phyloP scores from a whole-genome alignment of 1,139 yeast species.

The Trichomonascaceae sp. region DNA sequence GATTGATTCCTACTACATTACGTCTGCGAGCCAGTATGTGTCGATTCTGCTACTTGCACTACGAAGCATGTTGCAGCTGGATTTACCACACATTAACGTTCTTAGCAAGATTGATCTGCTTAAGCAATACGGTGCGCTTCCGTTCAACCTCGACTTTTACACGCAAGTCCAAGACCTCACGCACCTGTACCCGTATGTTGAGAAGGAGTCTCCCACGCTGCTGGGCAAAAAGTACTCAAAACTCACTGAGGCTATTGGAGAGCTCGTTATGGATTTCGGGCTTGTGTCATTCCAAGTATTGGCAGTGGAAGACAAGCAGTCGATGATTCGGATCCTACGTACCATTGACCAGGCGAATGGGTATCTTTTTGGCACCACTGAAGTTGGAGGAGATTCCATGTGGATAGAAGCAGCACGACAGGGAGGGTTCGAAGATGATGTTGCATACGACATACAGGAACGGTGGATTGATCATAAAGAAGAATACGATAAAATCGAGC shows the following conservation, averaged over 20 bases:
- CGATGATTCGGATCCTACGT: slow-evolving; percentile 73
- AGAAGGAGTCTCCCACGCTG: slow-evolving; percentile 50
- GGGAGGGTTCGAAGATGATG: slow-evolving; percentile 40
- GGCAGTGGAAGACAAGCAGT: slow-evolving; percentile 78
- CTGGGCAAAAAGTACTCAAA: slow-evolving; percentile 52
- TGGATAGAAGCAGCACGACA: slow-evolving; percentile 95
- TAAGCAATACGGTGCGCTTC: slow-evolving; percentile 46
- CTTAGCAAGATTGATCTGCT: slow-evolving; percentile 81
- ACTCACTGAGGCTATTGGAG: slow-evolving; percentile 69
- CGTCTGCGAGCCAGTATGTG: slow-evolving; percentile 84
- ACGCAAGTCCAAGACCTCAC: slow-evolving; percentile 82
- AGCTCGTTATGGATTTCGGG: slow-evolving; percentile 75
- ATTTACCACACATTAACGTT: slow-evolving; percentile 86
- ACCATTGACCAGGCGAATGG: slow-evolving; percentile 87
- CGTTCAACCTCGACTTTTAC: slow-evolving; percentile 67
- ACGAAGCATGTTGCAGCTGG: slow-evolving; percentile 85
- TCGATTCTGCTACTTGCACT: slow-evolving; percentile 69
- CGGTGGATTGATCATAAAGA: slow-evolving; percentile 88
- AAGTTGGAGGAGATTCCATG: slow-evolving; percentile 86
- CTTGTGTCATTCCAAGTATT: slow-evolving; percentile 81
- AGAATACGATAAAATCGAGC: slow-evolving; percentile 46
- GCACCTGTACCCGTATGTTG: slow-evolving; percentile 54
- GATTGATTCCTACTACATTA: slow-evolving; percentile 73
- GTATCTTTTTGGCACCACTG: slow-evolving; percentile 82
- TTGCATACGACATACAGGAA: slow-evolving; percentile 77